Evolutionary conservation across 306 rosid genomes (phyloP), one percentile per base, ranked within the genome.

Genomic region (Lathyrus aphaca): DNA sequence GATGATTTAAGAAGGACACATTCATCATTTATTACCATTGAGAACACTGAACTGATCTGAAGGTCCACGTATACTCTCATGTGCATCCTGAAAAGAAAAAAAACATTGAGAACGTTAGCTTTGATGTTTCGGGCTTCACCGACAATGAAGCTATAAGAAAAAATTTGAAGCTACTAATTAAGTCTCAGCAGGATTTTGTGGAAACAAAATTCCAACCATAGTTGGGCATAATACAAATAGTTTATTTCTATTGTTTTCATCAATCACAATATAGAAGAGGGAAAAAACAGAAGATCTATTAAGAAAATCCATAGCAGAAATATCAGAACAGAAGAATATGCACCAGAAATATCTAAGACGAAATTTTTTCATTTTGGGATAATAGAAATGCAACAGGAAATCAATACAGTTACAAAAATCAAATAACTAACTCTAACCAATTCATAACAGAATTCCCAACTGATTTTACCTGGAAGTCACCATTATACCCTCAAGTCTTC

Each of bases 51-150:
- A 56, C 80, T 87, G 83, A 84, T 92, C 81, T 96, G 82, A 48
- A 89, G 86, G 70, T 92, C 96, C 37, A 77, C 89, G 45, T 79
- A 86, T 79, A 79, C 89, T 35, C 83, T 89, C 59, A 86, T 89
- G 37, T 88, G 83, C 76, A 92, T 96, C 74, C 73, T 92, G 84
- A n/a, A n/a, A n/a, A n/a, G n/a, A n/a, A n/a, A n/a, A 86, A 89
- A 88, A 89, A 92, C 78, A 62, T 92, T 77, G 95, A 92, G 96
- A 92, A 75, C 75, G 80, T 89, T 72, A 92, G 96, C 82, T 89
- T 96, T 0, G 98, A 92, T 63, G 46, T 92, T 53, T 80, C 88
- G 73, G 95, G 96, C 57, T 89, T 92, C 78, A 89, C 96, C 8
- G 92, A 96, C 12, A 96, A 92, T n/a, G n/a, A n/a, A n/a, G n/a